A percentile compares a stretch with the other conserved stretches of the same genome.
phyloP scores from a whole-genome alignment of 192 early-diverging fungal species.

The Gryganskiella cystojenkinii region DNA sequence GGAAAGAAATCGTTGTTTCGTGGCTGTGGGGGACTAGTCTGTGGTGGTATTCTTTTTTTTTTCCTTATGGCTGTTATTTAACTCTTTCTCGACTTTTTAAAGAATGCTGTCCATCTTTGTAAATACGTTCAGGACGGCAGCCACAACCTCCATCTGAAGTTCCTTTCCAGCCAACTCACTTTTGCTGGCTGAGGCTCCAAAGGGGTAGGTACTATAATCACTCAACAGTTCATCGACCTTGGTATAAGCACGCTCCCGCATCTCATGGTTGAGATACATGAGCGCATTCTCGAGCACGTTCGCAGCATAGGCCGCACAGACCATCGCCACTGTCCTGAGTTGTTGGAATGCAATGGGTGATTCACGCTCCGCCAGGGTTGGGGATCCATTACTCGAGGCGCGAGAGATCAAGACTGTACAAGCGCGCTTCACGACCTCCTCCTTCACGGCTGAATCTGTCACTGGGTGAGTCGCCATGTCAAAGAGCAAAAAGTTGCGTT shows the following conservation, averaged over 20 bases:
- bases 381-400: slow-evolving; percentile 66
- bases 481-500: slow-evolving; percentile 94
- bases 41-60: too few species aligned
- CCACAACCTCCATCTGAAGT: slow-evolving; percentile 75
- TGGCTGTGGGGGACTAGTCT: too few species aligned
- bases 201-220: slow-evolving; percentile 83
- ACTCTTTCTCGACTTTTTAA: too few species aligned
- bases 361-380: slow-evolving; percentile 63
- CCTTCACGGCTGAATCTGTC: slow-evolving; percentile 87
- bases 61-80: too few species aligned
- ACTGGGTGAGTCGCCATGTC: slow-evolving; percentile 99
- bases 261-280: slow-evolving; percentile 81
- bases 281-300: slow-evolving; percentile 98
- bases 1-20: too few species aligned
- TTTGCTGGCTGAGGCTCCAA: slow-evolving; percentile 67
- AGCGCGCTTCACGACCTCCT: slow-evolving; percentile 84
- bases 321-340: slow-evolving; percentile 86
- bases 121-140: slow-evolving; percentile 86
- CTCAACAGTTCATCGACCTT: slow-evolving; percentile 92
- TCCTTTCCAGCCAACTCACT: slow-evolving; percentile 65
- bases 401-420: slow-evolving; percentile 83
- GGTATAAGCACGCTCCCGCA: slow-evolving; percentile 88
- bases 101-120: slow-evolving; percentile 92
- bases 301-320: slow-evolving; percentile 95
- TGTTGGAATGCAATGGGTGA: slow-evolving; percentile 63